Conservation (phyloP, 108 stramenopile species). For the Cyclostephanos tholiformis region DNA sequence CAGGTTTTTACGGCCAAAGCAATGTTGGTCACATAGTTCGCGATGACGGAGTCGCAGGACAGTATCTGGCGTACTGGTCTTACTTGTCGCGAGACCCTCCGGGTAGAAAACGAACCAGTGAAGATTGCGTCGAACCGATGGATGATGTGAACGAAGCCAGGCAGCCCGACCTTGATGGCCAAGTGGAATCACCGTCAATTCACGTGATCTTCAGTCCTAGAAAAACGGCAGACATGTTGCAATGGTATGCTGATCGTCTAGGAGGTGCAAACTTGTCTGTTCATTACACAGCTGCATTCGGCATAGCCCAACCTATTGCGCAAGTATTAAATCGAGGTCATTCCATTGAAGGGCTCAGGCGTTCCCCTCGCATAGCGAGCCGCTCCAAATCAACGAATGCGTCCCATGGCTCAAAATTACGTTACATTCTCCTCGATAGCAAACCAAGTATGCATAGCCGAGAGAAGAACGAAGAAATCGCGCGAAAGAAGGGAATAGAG, state of each 20-base stretch:
- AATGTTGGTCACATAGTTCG: constrained; percentile 47
- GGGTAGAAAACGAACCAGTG: constrained; percentile 22
- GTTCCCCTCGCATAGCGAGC: constrained; percentile 37
- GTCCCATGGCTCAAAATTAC: constrained; percentile 12
- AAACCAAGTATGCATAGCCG: constrained; percentile 35
- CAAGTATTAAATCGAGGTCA: constrained; percentile 29
- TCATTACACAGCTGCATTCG: constrained; percentile 44
- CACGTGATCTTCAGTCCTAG: constrained; percentile 45
- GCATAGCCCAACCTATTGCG: constrained; percentile 36
- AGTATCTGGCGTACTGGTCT: constrained; percentile 37
- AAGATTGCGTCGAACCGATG: constrained; percentile 29
- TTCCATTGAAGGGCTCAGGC: constrained; percentile 23
- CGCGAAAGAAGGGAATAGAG: constrained; percentile 28
- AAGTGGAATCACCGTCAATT: constrained; percentile 13
- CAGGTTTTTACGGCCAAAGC: constrained; percentile 14
- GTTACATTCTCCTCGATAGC: constrained; percentile 44
- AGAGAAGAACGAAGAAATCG: constrained; percentile 18
- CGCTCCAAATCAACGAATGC: not conserved
- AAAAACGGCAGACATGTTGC: constrained; percentile 30
- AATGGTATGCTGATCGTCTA: constrained; percentile 45
- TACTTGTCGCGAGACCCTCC: constrained; percentile 30
- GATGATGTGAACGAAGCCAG: constrained; percentile 28
- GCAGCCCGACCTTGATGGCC: constrained; percentile 36
- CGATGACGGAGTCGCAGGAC: constrained; percentile 26
- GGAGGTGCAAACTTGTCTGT: constrained; percentile 22